Evolutionary conservation across 2,329 filamentous ascomycete species (phyloP).

Genomic region (Colletotrichum ledebouriae): DNA sequence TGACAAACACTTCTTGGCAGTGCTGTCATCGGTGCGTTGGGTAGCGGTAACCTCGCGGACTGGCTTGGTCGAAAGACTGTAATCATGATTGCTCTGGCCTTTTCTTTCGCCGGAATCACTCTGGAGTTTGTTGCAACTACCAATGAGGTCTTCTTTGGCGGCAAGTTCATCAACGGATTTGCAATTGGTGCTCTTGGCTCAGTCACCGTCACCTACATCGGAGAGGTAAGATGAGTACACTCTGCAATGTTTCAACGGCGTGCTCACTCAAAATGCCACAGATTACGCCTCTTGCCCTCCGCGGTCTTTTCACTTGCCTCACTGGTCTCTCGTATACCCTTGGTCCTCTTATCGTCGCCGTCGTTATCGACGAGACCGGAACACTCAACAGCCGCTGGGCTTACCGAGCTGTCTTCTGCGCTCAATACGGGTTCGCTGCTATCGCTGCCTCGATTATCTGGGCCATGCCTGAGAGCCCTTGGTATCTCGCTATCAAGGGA

Average conservation of each 20-base stretch:
- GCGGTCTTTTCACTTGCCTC: constrained; percentile 48
- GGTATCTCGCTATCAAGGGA: constrained; percentile 54
- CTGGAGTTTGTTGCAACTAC: constrained; percentile 57
- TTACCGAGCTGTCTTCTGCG: constrained; percentile 50
- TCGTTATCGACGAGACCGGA: constrained; percentile 51
- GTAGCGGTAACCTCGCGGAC: constrained; percentile 50
- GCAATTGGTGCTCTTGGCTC: constrained; percentile 48
- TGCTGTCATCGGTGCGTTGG: constrained; percentile 47
- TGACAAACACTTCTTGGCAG: background rate
- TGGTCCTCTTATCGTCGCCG: constrained; percentile 49
- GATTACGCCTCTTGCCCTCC: constrained; percentile 49
- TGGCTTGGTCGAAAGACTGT: constrained; percentile 50
- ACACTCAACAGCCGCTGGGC: constrained; percentile 49
- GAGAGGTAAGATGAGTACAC: constrained; percentile 46
- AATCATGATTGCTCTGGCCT: constrained; percentile 50
- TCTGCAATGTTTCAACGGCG: no score
- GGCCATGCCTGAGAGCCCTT: constrained; percentile 60
- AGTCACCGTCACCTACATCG: constrained; percentile 49
- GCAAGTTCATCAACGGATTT: constrained; percentile 59
- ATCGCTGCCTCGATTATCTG: constrained; percentile 49
- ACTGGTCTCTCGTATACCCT: constrained; percentile 45
- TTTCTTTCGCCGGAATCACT: constrained; percentile 55
- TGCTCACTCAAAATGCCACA: constrained; percentile 47
- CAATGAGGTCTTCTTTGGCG: constrained; percentile 56
- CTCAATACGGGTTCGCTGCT: constrained; percentile 51